These are phyloP conservation scores for Plasmodium gallinaceum DNA, from an alignment of 169 alveolate genomes.

Conservation along the genomic window DNA sequence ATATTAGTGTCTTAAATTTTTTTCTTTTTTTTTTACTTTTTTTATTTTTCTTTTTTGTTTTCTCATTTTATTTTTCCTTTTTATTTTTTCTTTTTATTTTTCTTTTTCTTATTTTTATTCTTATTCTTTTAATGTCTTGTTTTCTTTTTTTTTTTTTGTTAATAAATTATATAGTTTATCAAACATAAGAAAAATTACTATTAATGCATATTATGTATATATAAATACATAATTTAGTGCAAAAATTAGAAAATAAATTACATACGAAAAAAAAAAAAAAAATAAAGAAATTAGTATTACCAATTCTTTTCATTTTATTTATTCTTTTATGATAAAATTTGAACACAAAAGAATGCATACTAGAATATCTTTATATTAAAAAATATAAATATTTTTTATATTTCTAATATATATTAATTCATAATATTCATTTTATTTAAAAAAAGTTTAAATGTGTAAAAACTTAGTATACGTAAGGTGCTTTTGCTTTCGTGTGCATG, in stretches of 20 bases:
- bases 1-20: slow-evolving; percentile 31
- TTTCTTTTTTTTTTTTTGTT: too few species aligned
- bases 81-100: too few species aligned
- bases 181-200: not conserved
- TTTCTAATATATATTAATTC: not conserved
- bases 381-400: slow-evolving; percentile 3
- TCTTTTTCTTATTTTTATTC: too few species aligned
- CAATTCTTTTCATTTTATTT: slow-evolving; percentile 4
- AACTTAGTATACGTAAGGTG: slow-evolving; percentile 15
- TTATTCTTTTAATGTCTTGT: too few species aligned
- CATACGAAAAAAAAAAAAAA: slow-evolving; percentile 7
- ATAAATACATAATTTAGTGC: slow-evolving; percentile 12
- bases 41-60: slow-evolving; percentile 12
- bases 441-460: slow-evolving; percentile 2
- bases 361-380: slow-evolving; percentile 13
- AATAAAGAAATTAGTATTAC: not conserved
- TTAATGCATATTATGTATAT: slow-evolving; percentile 12
- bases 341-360: not conserved
- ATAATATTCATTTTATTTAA: not conserved
- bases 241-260: slow-evolving; percentile 14
- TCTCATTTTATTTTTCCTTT: too few species aligned
- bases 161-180: too few species aligned
- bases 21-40: slow-evolving; percentile 10
- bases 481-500: slow-evolving; percentile 55
- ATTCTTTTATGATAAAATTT: not conserved